Evolutionary conservation across 257 asterid genomes (phyloP).

Genomic region (Paulownia fortunei): DNA sequence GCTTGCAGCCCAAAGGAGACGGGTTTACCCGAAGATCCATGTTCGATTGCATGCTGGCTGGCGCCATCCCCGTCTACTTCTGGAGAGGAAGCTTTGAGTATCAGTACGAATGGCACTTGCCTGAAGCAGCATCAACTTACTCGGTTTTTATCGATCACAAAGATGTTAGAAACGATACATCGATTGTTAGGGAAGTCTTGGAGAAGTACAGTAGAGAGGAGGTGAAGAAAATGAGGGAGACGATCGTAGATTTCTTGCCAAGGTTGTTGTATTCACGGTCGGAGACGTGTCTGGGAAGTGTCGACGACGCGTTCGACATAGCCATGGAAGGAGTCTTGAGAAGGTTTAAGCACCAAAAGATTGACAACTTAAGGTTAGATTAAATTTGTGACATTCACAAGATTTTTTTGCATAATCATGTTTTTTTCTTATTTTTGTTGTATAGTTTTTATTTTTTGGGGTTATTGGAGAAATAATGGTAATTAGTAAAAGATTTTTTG

Average conservation of each 20-base stretch:
- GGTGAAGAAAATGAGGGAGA: constrained; percentile 46
- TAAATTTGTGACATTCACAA: not conserved
- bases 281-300: constrained; percentile 31
- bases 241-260: constrained; percentile 41
- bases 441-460: not conserved
- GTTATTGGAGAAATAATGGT: no score
- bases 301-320: constrained; percentile 48
- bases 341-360: constrained; percentile 37
- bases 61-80: constrained; percentile 64
- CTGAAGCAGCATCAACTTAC: constrained; percentile 32
- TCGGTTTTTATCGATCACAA: constrained; percentile 54
- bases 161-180: constrained; percentile 49
- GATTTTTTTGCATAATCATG: not conserved
- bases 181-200: constrained; percentile 27
- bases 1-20: constrained; percentile 72
- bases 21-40: constrained; percentile 63
- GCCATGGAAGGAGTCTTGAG: constrained; percentile 55
- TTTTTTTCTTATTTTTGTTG: not conserved
- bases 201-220: constrained; percentile 36
- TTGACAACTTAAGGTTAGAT: constrained; percentile 4
- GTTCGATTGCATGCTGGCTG: constrained; percentile 68
- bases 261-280: constrained; percentile 47
- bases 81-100: constrained; percentile 55
- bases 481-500: not conserved
- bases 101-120: constrained; percentile 70